Percentiles rank a stretch among this genome's conserved stretches.
Evolutionary conservation across 305 asterid genomes (phyloP).

Genomic region (Stenogyne calaminthoides): DNA sequence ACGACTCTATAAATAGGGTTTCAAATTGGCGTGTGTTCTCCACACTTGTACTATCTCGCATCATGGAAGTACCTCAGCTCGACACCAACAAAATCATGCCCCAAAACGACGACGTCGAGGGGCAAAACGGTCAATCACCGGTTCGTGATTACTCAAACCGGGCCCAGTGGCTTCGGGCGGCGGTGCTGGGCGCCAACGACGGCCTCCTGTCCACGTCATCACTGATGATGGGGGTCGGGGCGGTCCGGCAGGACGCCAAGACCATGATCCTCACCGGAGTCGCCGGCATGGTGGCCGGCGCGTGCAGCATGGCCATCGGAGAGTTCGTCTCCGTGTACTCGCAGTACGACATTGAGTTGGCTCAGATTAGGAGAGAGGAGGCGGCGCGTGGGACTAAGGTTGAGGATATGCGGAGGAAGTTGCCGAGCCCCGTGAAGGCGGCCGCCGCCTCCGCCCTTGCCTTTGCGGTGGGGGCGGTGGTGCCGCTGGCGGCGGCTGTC

Average conservation of each 20-base stretch:
- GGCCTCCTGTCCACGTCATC: conserved; percentile 58
- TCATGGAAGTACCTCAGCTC: conserved; percentile 31
- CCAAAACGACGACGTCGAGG: conserved; percentile 32
- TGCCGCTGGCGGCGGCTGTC: conserved; percentile 57
- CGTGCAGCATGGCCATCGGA: conserved; percentile 76
- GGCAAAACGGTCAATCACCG: background rate
- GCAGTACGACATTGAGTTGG: conserved; percentile 55
- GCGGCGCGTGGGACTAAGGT: background rate
- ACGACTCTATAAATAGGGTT: conserved; percentile 29
- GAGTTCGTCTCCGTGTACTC: conserved; percentile 64
- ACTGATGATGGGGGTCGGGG: conserved; percentile 60
- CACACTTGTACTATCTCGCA: conserved; percentile 29
- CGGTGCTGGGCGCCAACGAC: conserved; percentile 59
- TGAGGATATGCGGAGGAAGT: conserved; percentile 26
- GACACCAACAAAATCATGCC: conserved; percentile 25
- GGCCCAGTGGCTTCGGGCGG: conserved; percentile 60
- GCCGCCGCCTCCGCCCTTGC: conserved; percentile 56
- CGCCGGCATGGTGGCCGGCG: conserved; percentile 60
- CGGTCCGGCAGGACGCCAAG: conserved; percentile 44
- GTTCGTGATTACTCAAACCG: conserved; percentile 49
- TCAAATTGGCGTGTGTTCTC: conserved; percentile 41
- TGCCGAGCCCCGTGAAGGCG: conserved; percentile 55
- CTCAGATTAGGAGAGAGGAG: conserved; percentile 44
- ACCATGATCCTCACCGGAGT: conserved; percentile 57
- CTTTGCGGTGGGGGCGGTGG: conserved; percentile 50